Conservation (phyloP, 495 filamentous ascomycete species). For the Aspergillus cavernicola region DNA sequence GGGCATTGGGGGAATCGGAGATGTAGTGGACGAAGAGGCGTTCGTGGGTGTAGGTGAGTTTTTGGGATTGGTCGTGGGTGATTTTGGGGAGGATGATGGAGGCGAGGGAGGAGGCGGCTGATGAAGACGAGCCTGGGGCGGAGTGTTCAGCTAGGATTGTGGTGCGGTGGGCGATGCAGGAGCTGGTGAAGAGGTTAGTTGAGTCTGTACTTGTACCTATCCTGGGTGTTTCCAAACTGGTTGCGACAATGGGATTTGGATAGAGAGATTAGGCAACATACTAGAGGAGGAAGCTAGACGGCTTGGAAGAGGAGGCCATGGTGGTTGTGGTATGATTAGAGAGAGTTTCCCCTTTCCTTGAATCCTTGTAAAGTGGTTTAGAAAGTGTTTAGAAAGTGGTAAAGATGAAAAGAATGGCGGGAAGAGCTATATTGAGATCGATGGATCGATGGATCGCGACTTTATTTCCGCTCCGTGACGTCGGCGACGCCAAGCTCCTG, state of each 20-base stretch:
- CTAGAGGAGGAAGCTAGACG: slow-evolving; percentile 76
- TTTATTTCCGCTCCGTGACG: slow-evolving; percentile 21
- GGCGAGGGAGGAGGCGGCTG: slow-evolving; percentile 77
- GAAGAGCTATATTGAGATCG: not conserved
- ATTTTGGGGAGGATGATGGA: slow-evolving; percentile 96
- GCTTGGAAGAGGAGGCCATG: slow-evolving; percentile 80
- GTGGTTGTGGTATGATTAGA: slow-evolving; percentile 10
- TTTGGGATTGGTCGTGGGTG: slow-evolving; percentile 71
- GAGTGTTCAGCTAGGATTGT: slow-evolving; percentile 94
- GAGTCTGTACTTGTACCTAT: slow-evolving; percentile 2
- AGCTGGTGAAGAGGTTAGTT: slow-evolving; percentile 45
- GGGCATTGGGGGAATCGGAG: slow-evolving; percentile 70
- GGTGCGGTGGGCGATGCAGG: slow-evolving; percentile 84
- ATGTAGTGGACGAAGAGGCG: slow-evolving; percentile 94
- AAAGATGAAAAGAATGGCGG: not conserved
- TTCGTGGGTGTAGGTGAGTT: slow-evolving; percentile 91
- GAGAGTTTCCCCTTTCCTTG: not conserved
- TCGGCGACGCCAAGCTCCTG: slow-evolving; percentile 18
- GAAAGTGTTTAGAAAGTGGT: too few relatives aligned
- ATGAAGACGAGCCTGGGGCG: slow-evolving; percentile 62
- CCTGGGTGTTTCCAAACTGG: too few relatives aligned
- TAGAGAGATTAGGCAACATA: slow-evolving; percentile 35
- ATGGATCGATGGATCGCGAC: not conserved
- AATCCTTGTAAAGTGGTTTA: not conserved
- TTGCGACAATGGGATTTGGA: not conserved